Evolutionary conservation across 2,329 filamentous ascomycete species (phyloP), one percentile per base, ranked within the genome.

Genomic region (Thyridium curvatum): DNA sequence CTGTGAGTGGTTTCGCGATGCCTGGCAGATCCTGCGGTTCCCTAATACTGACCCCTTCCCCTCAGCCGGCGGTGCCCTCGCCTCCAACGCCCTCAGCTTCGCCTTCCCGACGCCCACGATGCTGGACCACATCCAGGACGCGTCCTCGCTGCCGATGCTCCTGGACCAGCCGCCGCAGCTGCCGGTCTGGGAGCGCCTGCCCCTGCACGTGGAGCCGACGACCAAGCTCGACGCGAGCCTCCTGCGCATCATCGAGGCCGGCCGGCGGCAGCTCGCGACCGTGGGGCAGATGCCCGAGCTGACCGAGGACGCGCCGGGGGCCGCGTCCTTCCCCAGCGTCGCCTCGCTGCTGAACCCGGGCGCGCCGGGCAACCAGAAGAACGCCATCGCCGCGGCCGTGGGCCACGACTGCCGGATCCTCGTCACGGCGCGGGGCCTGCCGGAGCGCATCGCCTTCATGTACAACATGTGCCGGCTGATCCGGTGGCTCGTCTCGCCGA

Each of bases 281-380:
- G 5, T 32, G 30, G 7, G 17, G 32, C 2, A 17, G 29, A 1
- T 26, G 32, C 39, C 41, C 16, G 31, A 37, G 21, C 18, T 35
- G 17, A 13, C 31, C 8, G 39, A 37, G 12, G 37, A 34, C 10
- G 17, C 37, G 18, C 21, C 21, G 10, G 10, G 6, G 21, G 21
- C 21, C 21, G 6, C 21, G 21, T 26, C 21, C 21, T 35, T 40
- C 18, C 37, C 37, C 12, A 40, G 40, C 14, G 42, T 42, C 18
- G 15, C 29, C 34, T 35, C 42, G 12, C 40, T 44, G 32, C 40
- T 44, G 14, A 44, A 44, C 16, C 42, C 40, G 4, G 40, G 39
- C 13, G 21, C 21, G 6, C 21, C 21, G 10, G 21, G 21, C 21
- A 26, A 26, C 21, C 21, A 26, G 21, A 26, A 26, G 21, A 26